These are phyloP conservation scores for Sporormia fimetaria DNA, from an alignment of 495 filamentous ascomycete species.

Conservation along the genomic window DNA sequence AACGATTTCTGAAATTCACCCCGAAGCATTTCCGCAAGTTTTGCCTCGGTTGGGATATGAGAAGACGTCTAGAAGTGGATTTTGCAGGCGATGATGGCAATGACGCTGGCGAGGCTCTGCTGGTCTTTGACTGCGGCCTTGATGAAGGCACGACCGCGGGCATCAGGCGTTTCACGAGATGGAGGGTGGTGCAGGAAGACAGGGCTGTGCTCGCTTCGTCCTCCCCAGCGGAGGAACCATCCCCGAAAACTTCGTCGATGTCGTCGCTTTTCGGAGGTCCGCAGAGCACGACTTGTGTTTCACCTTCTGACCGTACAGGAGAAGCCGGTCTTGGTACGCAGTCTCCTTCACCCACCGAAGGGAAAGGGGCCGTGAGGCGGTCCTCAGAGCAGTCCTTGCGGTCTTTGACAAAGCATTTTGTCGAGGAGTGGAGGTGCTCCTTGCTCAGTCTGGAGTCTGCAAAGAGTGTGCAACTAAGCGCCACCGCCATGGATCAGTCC, in stretches of 20 bases:
- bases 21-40: slow-evolving; percentile 68
- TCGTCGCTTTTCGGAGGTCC: slow-evolving; percentile 35
- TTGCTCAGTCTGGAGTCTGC: slow-evolving; percentile 44
- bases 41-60: slow-evolving; percentile 89
- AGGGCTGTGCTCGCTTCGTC: slow-evolving; percentile 1
- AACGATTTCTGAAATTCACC: slow-evolving; percentile 59
- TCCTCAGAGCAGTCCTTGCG: not conserved
- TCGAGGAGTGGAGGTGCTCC: slow-evolving; percentile 52
- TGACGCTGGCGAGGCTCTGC: slow-evolving; percentile 59
- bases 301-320: too few relatives aligned
- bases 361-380: too few relatives aligned
- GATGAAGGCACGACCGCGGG: slow-evolving; percentile 43
- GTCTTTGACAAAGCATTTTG: slow-evolving; percentile 15
- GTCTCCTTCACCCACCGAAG: too few relatives aligned
- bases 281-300: slow-evolving; percentile 4
- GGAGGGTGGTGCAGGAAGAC: slow-evolving; percentile 27
- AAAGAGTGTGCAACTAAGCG: slow-evolving; percentile 49
- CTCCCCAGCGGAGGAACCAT: not conserved
- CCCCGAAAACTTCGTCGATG: slow-evolving; percentile 8
- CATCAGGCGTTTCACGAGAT: slow-evolving; percentile 44
- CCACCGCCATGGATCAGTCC: slow-evolving; percentile 66
- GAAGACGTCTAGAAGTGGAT: slow-evolving; percentile 72
- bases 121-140: slow-evolving; percentile 61
- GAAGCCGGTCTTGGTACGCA: too few relatives aligned
- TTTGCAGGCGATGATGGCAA: slow-evolving; percentile 70